phyloP scores from a whole-genome alignment of 2,329 filamentous ascomycete genomes.

The Zymoseptoria pseudotritici region DNA sequence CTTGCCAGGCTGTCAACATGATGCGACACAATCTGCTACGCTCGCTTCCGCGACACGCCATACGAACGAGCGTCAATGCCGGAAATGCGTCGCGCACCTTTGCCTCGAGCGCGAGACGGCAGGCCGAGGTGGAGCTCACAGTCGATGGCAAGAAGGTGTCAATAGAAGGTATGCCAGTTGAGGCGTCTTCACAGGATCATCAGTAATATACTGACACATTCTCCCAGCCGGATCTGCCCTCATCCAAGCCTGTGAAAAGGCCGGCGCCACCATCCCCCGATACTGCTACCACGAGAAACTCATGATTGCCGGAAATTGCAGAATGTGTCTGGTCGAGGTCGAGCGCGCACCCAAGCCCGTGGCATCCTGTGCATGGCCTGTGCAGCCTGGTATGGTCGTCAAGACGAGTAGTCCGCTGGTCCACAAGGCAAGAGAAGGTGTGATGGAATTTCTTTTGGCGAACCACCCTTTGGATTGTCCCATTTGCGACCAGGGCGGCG shows the following conservation, averaged over 20 bases:
- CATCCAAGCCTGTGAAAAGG: slow-evolving; percentile 99
- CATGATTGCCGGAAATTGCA: slow-evolving; percentile 98
- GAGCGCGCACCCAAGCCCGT: slow-evolving; percentile 94
- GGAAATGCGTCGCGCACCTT: slow-evolving; percentile 66
- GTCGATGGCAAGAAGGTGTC: slow-evolving; percentile 96
- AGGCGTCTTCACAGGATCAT: not conserved
- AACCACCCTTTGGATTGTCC: slow-evolving; percentile 96
- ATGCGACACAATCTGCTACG: slow-evolving; percentile 59
- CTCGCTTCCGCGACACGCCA: slow-evolving; percentile 49
- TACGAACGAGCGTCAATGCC: slow-evolving; percentile 24
- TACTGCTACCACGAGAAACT: slow-evolving; percentile 99
- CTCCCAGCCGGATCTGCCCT: slow-evolving; percentile 79
- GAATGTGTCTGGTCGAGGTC: slow-evolving; percentile 99
- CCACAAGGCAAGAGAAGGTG: slow-evolving; percentile 96
- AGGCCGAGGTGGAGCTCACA: slow-evolving; percentile 92
- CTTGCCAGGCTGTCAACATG: slow-evolving; percentile 36
- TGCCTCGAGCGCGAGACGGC: slow-evolving; percentile 67
- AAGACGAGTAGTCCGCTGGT: slow-evolving; percentile 95
- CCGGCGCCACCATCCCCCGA: slow-evolving; percentile 83
- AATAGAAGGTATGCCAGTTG: slow-evolving; percentile 67
- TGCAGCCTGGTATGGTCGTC: slow-evolving; percentile 97
- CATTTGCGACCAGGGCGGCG: slow-evolving; percentile 96
- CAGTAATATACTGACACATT: not conserved
- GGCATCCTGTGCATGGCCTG: slow-evolving; percentile 96
- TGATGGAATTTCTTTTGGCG: slow-evolving; percentile 96